Evolutionary conservation across 2,329 filamentous ascomycete species (phyloP).

Genomic region (Aspergillus arachidicola): DNA sequence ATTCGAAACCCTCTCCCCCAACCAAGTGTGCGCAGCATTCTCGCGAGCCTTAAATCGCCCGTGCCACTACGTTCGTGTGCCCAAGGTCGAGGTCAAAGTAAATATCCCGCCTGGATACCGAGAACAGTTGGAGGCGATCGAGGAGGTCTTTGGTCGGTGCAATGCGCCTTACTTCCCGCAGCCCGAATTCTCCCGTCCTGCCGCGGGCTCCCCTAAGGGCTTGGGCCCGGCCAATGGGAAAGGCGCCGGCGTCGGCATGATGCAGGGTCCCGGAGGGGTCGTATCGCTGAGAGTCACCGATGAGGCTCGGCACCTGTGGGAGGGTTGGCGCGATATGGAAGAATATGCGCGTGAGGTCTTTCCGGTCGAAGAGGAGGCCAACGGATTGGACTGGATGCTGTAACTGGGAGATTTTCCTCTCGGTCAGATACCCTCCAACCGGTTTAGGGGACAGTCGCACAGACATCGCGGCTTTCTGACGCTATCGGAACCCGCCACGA

Average conservation of each 20-base stretch:
- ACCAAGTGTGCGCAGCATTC: constrained; percentile 80
- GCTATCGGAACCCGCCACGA: constrained; percentile 4
- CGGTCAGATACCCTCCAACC: constrained; percentile 13
- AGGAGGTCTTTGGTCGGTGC: constrained; percentile 60
- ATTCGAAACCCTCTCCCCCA: constrained; percentile 84
- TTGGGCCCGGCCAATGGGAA: constrained; percentile 41
- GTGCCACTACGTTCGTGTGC: constrained; percentile 75
- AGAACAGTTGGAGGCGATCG: constrained; percentile 74
- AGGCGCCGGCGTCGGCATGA: constrained; percentile 49
- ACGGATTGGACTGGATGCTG: constrained; percentile 90
- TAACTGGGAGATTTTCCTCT: constrained; percentile 25
- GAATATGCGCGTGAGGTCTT: constrained; percentile 96
- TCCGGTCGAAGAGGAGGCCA: constrained; percentile 89
- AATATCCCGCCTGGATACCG: constrained; percentile 86
- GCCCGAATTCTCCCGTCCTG: constrained; percentile 53
- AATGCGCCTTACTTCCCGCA: constrained; percentile 66
- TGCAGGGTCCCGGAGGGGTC: constrained; percentile 56
- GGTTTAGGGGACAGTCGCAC: constrained; percentile 13
- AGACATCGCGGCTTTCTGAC: constrained; percentile 12
- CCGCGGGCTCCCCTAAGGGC: constrained; percentile 41
- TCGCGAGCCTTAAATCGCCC: constrained; percentile 74
- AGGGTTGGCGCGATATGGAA: constrained; percentile 84
- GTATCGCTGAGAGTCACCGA: constrained; percentile 69
- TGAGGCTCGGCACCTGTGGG: constrained; percentile 82
- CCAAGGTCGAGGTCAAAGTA: constrained; percentile 77